Conservation (phyloP, 352 stramenopile species). For the Phytophthora fragariaefolia region DNA sequence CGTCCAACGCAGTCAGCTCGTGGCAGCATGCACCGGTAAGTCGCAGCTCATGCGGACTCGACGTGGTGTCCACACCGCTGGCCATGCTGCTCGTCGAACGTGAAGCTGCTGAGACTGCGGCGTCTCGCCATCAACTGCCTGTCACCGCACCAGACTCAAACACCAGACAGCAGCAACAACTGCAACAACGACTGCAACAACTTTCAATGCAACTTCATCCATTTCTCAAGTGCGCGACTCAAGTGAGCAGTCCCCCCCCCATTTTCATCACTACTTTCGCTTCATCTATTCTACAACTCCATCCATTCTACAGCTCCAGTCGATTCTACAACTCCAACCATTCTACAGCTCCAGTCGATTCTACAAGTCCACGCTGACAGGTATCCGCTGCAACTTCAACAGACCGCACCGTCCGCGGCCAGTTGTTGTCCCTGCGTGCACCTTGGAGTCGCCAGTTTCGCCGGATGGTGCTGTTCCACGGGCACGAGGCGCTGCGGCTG, state of each 20-base stretch:
- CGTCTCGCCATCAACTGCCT: too few relatives aligned
- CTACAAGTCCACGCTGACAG: too few relatives aligned
- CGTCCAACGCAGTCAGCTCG: background rate
- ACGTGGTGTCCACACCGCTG: background rate
- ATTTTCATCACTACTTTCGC: too few relatives aligned
- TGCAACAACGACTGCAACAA: too few relatives aligned
- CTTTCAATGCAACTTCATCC: too few relatives aligned
- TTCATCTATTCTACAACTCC: too few relatives aligned
- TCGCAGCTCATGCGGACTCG: background rate
- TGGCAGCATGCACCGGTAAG: too few relatives aligned
- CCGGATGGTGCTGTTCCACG: conserved; percentile 65
- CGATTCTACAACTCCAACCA: too few relatives aligned
- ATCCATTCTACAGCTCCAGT: too few relatives aligned
- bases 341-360: too few relatives aligned
- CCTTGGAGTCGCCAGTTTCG: background rate
- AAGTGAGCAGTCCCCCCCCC: too few relatives aligned
- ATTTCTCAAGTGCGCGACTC: too few relatives aligned
- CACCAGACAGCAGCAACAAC: background rate
- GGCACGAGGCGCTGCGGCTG: conserved; percentile 54
- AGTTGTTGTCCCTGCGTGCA: background rate
- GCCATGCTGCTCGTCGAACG: background rate
- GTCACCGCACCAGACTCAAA: background rate
- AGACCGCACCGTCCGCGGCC: background rate
- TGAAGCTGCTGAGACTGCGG: background rate
- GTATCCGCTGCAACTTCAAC: conserved; percentile 11